Conservation (phyloP, 176 grass and related monocot species). For the Rhynchospora pubera region DNA sequence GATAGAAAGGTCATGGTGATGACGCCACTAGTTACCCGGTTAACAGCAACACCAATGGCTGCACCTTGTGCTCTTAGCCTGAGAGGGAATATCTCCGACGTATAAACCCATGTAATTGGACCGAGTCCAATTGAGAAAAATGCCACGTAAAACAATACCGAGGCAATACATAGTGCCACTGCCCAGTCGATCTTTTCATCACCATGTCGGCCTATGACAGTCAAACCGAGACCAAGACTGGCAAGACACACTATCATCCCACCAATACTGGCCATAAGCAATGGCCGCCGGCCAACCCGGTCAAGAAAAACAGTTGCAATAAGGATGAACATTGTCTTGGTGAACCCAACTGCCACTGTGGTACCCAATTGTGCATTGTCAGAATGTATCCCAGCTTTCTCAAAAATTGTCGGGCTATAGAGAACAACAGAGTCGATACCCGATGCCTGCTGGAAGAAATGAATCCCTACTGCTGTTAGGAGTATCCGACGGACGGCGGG, state of each 20-base stretch:
- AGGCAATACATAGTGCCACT: conserved; percentile 48
- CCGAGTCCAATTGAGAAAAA: conserved; percentile 88
- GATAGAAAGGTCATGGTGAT: conserved; percentile 87
- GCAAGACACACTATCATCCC: conserved; percentile 51
- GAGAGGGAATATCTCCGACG: conserved; percentile 71
- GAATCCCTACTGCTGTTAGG: conserved; percentile 40
- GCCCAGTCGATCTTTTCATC: conserved; percentile 40
- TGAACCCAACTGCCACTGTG: conserved; percentile 61
- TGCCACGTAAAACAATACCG: conserved; percentile 51
- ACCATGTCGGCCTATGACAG: conserved; percentile 23
- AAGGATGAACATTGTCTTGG: conserved; percentile 78
- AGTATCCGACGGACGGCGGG: conserved; percentile 52
- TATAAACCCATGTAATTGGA: conserved; percentile 78
- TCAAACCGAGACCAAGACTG: conserved; percentile 45
- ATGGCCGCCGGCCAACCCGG: conserved; percentile 50
- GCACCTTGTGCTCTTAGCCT: conserved; percentile 58
- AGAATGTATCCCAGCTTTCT: conserved; percentile 39
- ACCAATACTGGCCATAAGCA: conserved; percentile 50
- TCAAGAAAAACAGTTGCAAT: conserved; percentile 75
- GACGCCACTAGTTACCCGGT: conserved; percentile 65
- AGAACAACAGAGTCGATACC: conserved; percentile 81
- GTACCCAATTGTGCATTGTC: conserved; percentile 42
- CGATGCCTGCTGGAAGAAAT: conserved; percentile 91
- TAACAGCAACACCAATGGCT: conserved; percentile 44
- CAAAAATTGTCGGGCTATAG: conserved; percentile 69